phyloP scores from a whole-genome alignment of 768 basidiomycete species.

The Tricholoma flavovirens region DNA sequence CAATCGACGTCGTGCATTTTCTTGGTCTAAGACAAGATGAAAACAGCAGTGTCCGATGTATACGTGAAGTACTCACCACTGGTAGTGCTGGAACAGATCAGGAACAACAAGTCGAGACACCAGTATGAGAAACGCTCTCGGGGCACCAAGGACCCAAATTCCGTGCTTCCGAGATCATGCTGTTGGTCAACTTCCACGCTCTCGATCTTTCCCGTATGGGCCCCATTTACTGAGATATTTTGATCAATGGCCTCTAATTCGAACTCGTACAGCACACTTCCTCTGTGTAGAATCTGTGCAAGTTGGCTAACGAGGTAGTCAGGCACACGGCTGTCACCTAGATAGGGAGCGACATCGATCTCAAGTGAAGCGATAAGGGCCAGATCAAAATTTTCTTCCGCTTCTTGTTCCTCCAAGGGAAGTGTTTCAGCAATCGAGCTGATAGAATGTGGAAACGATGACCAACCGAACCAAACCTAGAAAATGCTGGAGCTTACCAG shows the following conservation, averaged over 20 bases:
- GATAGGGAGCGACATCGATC: slow-evolving; percentile 70
- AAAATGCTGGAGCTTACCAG: slow-evolving; percentile 46
- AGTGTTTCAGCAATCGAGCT: slow-evolving; percentile 58
- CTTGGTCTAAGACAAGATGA: slow-evolving; percentile 42
- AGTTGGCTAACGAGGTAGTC: slow-evolving; percentile 65
- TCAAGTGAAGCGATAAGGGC: slow-evolving; percentile 75
- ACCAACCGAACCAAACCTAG: neutral
- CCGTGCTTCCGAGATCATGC: slow-evolving; percentile 54
- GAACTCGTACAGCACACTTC: slow-evolving; percentile 56
- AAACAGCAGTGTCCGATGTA: neutral
- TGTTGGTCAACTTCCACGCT: slow-evolving; percentile 31
- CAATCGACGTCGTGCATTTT: slow-evolving; percentile 54
- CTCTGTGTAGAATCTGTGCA: slow-evolving; percentile 65
- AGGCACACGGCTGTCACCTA: slow-evolving; percentile 65
- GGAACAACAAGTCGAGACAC: slow-evolving; percentile 85
- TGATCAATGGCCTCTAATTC: slow-evolving; percentile 8
- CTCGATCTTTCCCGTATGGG: slow-evolving; percentile 22
- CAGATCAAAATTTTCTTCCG: slow-evolving; percentile 82
- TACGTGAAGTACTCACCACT: slow-evolving; percentile 37
- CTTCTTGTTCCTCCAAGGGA: slow-evolving; percentile 58
- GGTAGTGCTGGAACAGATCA: slow-evolving; percentile 65
- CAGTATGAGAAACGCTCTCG: slow-evolving; percentile 88
- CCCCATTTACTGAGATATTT: slow-evolving; percentile 1
- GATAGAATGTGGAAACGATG: neutral
- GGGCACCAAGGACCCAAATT: slow-evolving; percentile 47